Conservation (phyloP, 2,329 filamentous ascomycete species). For the Apiospora malaysiana region DNA sequence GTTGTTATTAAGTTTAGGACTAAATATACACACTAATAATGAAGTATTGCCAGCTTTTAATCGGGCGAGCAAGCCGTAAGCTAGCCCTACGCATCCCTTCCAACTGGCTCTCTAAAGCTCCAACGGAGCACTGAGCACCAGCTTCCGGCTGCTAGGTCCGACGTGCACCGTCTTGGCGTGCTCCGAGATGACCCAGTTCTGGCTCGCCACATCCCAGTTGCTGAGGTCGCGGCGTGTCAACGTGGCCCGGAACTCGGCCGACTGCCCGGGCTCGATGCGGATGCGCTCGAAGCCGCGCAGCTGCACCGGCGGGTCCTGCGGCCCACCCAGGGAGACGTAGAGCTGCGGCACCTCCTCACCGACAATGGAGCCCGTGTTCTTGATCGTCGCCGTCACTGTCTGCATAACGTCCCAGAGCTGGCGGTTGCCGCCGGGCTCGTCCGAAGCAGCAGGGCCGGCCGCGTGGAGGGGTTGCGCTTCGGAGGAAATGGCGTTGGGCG, state of each 20-base stretch:
- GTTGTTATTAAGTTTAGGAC: slow-evolving; percentile 1
- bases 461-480: slow-evolving; percentile 60
- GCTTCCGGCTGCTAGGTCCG: slow-evolving; percentile 60
- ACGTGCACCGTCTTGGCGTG: slow-evolving; percentile 60
- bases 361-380: slow-evolving; percentile 69
- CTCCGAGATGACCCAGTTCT: slow-evolving; percentile 79
- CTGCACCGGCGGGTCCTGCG: slow-evolving; percentile 68
- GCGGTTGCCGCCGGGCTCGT: slow-evolving; percentile 67
- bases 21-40: slow-evolving; percentile 10
- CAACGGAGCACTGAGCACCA: slow-evolving; percentile 49
- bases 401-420: slow-evolving; percentile 73
- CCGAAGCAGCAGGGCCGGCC: slow-evolving; percentile 45
- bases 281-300: slow-evolving; percentile 85
- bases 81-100: background rate
- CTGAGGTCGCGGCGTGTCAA: slow-evolving; percentile 82
- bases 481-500: slow-evolving; percentile 60
- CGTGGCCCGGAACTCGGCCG: slow-evolving; percentile 67
- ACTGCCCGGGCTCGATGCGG: slow-evolving; percentile 72
- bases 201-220: slow-evolving; percentile 80
- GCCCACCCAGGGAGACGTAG: slow-evolving; percentile 81
- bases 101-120: background rate
- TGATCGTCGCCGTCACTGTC: slow-evolving; percentile 70
- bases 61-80: background rate
- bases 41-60: background rate
- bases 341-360: slow-evolving; percentile 79